Percentiles rank a stretch among this genome's conserved stretches.
phyloP scores from a whole-genome alignment of 441 rosid genomes.

The Aquilaria agallochum region DNA sequence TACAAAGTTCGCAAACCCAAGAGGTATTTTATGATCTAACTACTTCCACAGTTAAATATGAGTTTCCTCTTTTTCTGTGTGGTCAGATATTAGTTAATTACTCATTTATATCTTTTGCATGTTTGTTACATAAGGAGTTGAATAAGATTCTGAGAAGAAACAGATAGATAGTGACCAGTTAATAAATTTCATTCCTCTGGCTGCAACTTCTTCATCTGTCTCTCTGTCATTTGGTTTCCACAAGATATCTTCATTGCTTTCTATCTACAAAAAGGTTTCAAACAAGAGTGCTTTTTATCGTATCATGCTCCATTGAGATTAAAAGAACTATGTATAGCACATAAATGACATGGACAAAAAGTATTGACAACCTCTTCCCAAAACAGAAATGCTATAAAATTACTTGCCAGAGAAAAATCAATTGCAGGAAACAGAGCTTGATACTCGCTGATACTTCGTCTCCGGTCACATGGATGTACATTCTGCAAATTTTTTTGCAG shows the following conservation, averaged over 20 bases:
- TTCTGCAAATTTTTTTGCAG: constrained; percentile 28
- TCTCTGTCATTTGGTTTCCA: constrained; percentile 77
- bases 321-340: no score
- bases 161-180: constrained; percentile 45
- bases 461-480: constrained; percentile 76
- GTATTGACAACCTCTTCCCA: constrained; percentile 42
- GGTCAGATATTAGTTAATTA: background rate
- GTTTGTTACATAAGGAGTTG: background rate
- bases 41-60: background rate
- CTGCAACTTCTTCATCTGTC: constrained; percentile 61
- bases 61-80: background rate
- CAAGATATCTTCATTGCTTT: constrained; percentile 55
- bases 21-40: background rate
- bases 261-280: constrained; percentile 40
- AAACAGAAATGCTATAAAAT: background rate
- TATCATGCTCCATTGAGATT: no score
- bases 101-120: background rate
- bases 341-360: no score
- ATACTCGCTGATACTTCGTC: constrained; percentile 71
- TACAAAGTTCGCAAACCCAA: no score
- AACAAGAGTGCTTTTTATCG: constrained; percentile 9
- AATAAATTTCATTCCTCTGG: constrained; percentile 71
- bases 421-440: constrained; percentile 74
- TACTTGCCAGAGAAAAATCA: constrained; percentile 73
- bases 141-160: constrained; percentile 4